These are phyloP conservation scores for Phytophthora hibernalis DNA, from an alignment of 352 stramenopile genomes.

Conservation along the genomic window DNA sequence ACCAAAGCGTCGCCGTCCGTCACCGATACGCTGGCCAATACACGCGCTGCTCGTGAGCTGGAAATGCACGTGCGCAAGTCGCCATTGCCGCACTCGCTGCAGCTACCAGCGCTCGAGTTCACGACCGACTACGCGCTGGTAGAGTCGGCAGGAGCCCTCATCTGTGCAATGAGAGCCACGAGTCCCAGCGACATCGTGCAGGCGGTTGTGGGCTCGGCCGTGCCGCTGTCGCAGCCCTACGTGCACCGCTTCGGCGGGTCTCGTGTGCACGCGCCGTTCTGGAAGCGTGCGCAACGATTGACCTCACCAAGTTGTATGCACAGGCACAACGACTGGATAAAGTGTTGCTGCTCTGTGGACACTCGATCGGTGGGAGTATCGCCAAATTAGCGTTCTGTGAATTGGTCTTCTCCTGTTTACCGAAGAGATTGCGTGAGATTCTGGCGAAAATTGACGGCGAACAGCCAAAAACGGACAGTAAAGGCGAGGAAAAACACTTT, in stretches of 20 bases:
- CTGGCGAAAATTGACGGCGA: constrained; percentile 64
- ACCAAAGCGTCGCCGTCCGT: constrained; percentile 31
- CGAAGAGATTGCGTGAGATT: constrained; percentile 39
- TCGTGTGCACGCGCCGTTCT: constrained; percentile 78
- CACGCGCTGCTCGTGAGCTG: constrained; percentile 43
- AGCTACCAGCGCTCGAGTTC: constrained; percentile 62
- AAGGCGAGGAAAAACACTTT: constrained; percentile 36
- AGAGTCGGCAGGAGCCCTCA: constrained; percentile 63
- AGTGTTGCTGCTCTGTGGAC: constrained; percentile 73
- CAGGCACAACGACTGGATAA: constrained; percentile 53
- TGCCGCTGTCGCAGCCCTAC: constrained; percentile 70
- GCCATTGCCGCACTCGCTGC: constrained; percentile 68
- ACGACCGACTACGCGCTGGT: constrained; percentile 63
- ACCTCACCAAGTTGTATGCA: constrained; percentile 51
- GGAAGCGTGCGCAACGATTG: constrained; percentile 67
- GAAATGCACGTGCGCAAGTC: constrained; percentile 70
- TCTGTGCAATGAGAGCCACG: constrained; percentile 75
- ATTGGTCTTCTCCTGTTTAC: constrained; percentile 69
- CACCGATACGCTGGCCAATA: constrained; percentile 20
- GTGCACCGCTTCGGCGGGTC: constrained; percentile 76
- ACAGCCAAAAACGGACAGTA: constrained; percentile 39
- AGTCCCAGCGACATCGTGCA: constrained; percentile 67
- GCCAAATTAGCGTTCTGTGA: constrained; percentile 77
- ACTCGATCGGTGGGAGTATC: constrained; percentile 82
- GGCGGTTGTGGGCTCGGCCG: constrained; percentile 66